These are phyloP conservation scores for Aspergillus uvarum DNA, from an alignment of 2,329 filamentous ascomycete species.

Conservation along the genomic window DNA sequence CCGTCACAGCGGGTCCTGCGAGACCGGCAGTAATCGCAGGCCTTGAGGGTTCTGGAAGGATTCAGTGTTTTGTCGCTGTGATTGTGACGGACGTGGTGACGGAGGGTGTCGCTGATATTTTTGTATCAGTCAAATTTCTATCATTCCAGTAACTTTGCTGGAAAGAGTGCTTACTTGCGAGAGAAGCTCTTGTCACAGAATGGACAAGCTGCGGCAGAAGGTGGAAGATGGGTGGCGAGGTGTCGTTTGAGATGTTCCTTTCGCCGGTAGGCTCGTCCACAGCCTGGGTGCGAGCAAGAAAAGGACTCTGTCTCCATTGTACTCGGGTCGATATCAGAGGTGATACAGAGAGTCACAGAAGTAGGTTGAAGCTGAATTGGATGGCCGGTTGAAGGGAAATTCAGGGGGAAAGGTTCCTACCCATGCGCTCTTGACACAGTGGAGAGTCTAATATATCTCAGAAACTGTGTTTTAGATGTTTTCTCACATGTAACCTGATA, in stretches of 20 bases:
- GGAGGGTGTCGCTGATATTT: constrained; percentile 13
- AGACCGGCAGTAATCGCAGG: constrained; percentile 17
- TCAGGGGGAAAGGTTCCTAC: too few relatives aligned
- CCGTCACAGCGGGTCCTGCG: constrained; percentile 11
- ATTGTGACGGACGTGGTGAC: constrained; percentile 16
- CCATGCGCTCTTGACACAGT: too few relatives aligned
- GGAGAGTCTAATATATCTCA: too few relatives aligned
- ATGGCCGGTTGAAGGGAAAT: too few relatives aligned
- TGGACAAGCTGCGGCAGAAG: neutral
- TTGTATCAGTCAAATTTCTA: too few relatives aligned
- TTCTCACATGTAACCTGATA: too few relatives aligned
- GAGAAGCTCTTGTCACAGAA: neutral
- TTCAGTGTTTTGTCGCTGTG: constrained; percentile 8
- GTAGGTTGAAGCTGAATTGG: too few relatives aligned
- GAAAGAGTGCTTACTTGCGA: neutral
- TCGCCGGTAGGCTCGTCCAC: constrained; percentile 15
- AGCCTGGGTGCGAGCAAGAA: constrained; percentile 7
- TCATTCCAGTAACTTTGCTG: too few relatives aligned
- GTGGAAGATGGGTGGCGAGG: neutral
- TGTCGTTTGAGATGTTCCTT: constrained; percentile 21
- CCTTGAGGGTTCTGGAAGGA: constrained; percentile 4
- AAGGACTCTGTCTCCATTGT: neutral
- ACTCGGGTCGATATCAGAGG: too few relatives aligned
- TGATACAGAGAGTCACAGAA: too few relatives aligned
- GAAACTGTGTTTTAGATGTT: rapidly evolving